Evolutionary conservation across 768 basidiomycete species (phyloP), one percentile per base, ranked within the genome.

Genomic region (Psilocybe cyanescens): DNA sequence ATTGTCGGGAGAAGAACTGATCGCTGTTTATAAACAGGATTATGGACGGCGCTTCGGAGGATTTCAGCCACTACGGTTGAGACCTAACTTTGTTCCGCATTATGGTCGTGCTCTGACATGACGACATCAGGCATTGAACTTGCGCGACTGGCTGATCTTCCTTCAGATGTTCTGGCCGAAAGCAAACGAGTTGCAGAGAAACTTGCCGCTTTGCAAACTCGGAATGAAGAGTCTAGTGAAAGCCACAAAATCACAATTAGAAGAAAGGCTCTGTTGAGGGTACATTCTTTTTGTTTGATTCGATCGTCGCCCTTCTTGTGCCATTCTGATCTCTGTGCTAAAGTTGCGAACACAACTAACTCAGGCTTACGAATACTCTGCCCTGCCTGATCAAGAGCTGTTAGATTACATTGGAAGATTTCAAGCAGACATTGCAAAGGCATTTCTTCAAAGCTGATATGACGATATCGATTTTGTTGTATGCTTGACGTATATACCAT

Each of bases 121-220:
- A 50, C 49, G 3, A 31, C 33, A 62, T 28, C 14, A 96, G 96
- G 97, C 2, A 78, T 99, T 9, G 92, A 97, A 66, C 83, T 98
- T 29, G 95, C 96, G 11, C 85, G 86, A 50, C 82, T 97, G 4
- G 95, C 94, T 0, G 94, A 95, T 68, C 79, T 99, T 0, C 97
- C 97, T 0, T 63, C 72, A 0, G 84, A 91, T 50, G 86, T 97
- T 11, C 71, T 95, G 45, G 63, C 68, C 3, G 87, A 91, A 71
- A 88, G 84, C 4, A 82, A 75, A 60, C 78, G 84, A 58, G 85
- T 92, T 0, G 85, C 93, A 2, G 78, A 79, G 12, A 76, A 74
- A 8, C 82, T 97, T 8, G 75, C 81, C 3, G 83, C 83, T 19
- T 73, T 88, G 7, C 85, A 92, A 59, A 78, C 79, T 3, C 81